phyloP scores from a whole-genome alignment of 2,329 filamentous ascomycete genomes.

The Sarocladiaceae sp. region DNA sequence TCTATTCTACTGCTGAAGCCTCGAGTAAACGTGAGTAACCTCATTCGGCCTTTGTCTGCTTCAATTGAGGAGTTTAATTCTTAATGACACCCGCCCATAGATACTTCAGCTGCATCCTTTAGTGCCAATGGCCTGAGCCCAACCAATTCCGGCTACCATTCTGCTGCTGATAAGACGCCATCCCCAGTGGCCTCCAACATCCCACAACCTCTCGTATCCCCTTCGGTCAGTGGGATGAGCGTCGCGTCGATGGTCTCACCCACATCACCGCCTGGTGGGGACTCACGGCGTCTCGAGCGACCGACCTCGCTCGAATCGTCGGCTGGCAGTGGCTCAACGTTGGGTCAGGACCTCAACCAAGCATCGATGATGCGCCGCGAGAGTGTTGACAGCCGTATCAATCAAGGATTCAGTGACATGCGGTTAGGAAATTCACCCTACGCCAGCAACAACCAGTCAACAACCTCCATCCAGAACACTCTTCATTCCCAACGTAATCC shows the following conservation, averaged over 20 bases:
- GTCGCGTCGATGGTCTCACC: slow-evolving; percentile 61
- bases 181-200: slow-evolving; percentile 50
- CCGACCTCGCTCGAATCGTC: slow-evolving; percentile 30
- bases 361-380: slow-evolving; percentile 55
- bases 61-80: slow-evolving; percentile 14
- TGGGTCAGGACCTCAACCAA: slow-evolving; percentile 32
- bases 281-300: slow-evolving; percentile 38
- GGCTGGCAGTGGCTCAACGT: slow-evolving; percentile 18
- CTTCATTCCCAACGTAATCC: slow-evolving; percentile 62
- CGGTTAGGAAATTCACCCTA: slow-evolving; percentile 61
- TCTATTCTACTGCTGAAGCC: slow-evolving; percentile 36
- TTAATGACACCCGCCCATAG: slow-evolving; percentile 18
- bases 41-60: background rate
- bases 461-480: slow-evolving; percentile 65
- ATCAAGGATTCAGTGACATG: slow-evolving; percentile 64
- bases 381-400: slow-evolving; percentile 75
- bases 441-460: slow-evolving; percentile 69
- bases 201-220: slow-evolving; percentile 45
- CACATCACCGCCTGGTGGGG: slow-evolving; percentile 38
- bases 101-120: slow-evolving; percentile 34
- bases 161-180: slow-evolving; percentile 53
- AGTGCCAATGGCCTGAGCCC: slow-evolving; percentile 32
- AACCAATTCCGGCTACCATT: slow-evolving; percentile 41
- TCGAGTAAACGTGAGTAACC: slow-evolving; percentile 32
- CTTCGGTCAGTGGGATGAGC: slow-evolving; percentile 55